Evolutionary conservation across 1,284 basidiomycete genomes (phyloP).

Genomic region (Ustanciosporium gigantosporum): DNA sequence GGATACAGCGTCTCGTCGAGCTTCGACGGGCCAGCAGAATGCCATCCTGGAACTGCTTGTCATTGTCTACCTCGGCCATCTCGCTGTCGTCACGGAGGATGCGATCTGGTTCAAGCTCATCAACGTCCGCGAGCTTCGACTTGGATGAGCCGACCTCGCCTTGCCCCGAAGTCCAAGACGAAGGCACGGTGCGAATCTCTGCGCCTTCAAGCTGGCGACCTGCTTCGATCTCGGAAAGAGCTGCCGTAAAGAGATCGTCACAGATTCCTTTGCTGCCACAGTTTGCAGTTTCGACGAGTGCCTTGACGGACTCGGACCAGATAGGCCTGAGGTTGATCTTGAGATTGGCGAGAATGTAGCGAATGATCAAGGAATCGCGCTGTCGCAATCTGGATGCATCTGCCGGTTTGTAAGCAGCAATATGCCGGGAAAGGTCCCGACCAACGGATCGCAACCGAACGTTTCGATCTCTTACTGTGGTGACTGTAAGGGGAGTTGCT

Average conservation of each 20-base stretch:
- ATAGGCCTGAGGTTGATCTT: constrained; percentile 58
- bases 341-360: constrained; percentile 50
- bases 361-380: constrained; percentile 27
- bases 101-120: constrained; percentile 28
- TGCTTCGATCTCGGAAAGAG: constrained; percentile 25
- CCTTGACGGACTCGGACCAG: constrained; percentile 52
- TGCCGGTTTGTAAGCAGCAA: constrained; percentile 19
- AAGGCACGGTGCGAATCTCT: constrained; percentile 16
- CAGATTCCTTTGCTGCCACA: constrained; percentile 9
- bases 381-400: constrained; percentile 6
- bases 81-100: constrained; percentile 24
- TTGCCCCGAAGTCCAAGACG: constrained; percentile 4
- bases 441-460: constrained; percentile 51
- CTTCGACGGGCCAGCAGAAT: constrained; percentile 29
- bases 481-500: constrained; percentile 39
- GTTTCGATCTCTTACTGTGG: constrained; percentile 52
- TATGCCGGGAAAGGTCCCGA: constrained; percentile 39
- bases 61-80: constrained; percentile 29
- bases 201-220: constrained; percentile 14
- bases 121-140: not conserved
- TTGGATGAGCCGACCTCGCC: too few species aligned
- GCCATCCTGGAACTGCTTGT: constrained; percentile 50
- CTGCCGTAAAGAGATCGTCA: constrained; percentile 13
- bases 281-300: constrained; percentile 44
- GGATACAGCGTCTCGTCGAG: constrained; percentile 32